Percentiles rank a stretch among this genome's conserved stretches.
These are phyloP conservation scores for Paecilomyces fulvus DNA, from an alignment of 2,329 filamentous ascomycete genomes.

Conservation along the genomic window DNA sequence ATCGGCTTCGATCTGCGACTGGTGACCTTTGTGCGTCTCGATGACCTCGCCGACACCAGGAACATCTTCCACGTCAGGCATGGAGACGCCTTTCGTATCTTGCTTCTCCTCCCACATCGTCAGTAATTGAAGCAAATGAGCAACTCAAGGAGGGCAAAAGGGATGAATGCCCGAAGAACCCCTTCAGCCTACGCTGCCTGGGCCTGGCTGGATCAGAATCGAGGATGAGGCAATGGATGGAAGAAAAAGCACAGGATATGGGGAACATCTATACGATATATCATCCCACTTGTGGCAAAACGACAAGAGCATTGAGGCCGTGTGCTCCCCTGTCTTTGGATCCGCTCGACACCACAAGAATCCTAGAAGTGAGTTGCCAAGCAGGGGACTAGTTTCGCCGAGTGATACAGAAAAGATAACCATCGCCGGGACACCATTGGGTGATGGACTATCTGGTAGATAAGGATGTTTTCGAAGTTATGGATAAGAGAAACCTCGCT, in stretches of 20 bases:
- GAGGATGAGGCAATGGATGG: not conserved
- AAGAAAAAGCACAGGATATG: not conserved
- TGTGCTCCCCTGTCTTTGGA: not conserved
- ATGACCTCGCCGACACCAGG: not conserved
- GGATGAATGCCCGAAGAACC: not conserved
- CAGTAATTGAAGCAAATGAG: not conserved
- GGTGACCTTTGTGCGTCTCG: not conserved
- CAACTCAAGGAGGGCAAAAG: not conserved
- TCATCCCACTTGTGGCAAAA: not conserved
- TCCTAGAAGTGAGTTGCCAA: not conserved
- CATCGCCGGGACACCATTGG: not conserved
- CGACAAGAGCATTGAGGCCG: not conserved
- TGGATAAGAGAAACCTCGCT: not conserved
- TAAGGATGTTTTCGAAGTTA: not conserved
- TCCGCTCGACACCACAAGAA: not conserved
- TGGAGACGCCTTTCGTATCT: not conserved
- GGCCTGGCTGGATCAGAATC: not conserved
- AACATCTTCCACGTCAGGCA: not conserved
- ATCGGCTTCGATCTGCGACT: not conserved
- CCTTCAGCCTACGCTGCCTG: not conserved
- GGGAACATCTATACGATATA: not conserved
- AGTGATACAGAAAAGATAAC: not conserved
- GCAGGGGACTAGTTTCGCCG: not conserved
- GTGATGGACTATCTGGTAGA: not conserved
- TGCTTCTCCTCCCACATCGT: not conserved